Percentiles rank a stretch among this genome's conserved stretches.
phyloP scores from a whole-genome alignment of 345 rosid genomes.

The Mangifera indica region DNA sequence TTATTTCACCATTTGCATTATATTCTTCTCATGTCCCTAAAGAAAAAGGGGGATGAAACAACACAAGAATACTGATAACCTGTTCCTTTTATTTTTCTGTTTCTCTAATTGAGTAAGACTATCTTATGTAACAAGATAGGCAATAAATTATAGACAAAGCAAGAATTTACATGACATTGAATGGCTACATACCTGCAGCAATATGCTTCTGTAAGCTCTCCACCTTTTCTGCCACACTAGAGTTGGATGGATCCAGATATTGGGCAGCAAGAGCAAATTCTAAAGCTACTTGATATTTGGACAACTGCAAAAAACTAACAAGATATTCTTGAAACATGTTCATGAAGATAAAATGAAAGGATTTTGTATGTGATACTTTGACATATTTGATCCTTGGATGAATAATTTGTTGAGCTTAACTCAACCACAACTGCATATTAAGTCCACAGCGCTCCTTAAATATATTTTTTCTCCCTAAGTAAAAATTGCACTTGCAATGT shows the following conservation, averaged over 20 bases:
- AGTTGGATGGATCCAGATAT: slow-evolving; percentile 53
- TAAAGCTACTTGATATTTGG: slow-evolving; percentile 76
- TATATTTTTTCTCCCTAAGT: not conserved
- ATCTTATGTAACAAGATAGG: not conserved
- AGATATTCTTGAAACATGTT: not conserved
- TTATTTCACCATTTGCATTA: not conserved
- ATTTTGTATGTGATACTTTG: not conserved
- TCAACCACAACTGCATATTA: not conserved
- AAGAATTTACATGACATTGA: not conserved
- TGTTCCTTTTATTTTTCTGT: not conserved
- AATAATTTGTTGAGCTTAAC: not conserved
- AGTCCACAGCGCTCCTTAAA: not conserved
- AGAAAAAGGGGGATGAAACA: not conserved
- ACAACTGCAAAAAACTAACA: slow-evolving; percentile 52
- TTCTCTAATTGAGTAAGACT: not conserved
- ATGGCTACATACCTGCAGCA: slow-evolving; percentile 65
- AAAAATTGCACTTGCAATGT: not conserved
- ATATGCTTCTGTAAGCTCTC: slow-evolving; percentile 60
- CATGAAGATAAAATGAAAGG: not conserved
- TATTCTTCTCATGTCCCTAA: not conserved
- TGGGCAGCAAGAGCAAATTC: slow-evolving; percentile 84
- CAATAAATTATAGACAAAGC: no score
- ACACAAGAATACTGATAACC: not conserved
- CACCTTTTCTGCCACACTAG: slow-evolving; percentile 54
- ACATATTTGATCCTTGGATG: not conserved